Base-by-base conservation (phyloP, 2,329 filamentous ascomycete species). In the Ceratocystis eucalypticola region DNA sequence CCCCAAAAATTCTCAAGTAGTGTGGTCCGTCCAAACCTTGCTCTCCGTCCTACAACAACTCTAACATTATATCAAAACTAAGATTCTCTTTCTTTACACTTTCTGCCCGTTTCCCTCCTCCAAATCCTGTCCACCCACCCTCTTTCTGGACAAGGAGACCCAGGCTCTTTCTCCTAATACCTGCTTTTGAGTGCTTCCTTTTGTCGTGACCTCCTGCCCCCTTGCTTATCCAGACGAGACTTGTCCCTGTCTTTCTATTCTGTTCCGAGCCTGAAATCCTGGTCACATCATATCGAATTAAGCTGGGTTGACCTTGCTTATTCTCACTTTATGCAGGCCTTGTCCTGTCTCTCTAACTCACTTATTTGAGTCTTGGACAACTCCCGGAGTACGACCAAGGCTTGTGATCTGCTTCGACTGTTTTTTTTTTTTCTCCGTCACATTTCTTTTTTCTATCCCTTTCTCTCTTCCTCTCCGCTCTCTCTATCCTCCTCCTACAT, bases 321-420 rank as follows among this genome's bases (percentile, higher is more conserved):
- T 63, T 17, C 61, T 50, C 61, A 63, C 61, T 48, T 63, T 63
- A 37, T 59, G 50, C 64, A 30, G 20, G 20, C 53, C 41, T 65
- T 50, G 28, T 55, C 46, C 46, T 55, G 45, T 61, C 28, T 46
- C 30, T 65, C 30, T 64, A 44, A 57, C 62, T 64, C 37, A 45
- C 57, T 55, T 67, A 28, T 44, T 61, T 65, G 46, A 57, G 62
- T 59, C 53, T 64, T 50, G 53, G 28, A 68, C 50, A 55, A 67
- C 66, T 67, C 62, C 66, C 64, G 66, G 64, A 62, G 66, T 67
- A 57, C 62, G 20, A 62, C 50, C 55, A 59, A 67, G 64, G 62
- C 53, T 61, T 65, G 53, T 44, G 66, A 67, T 65, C 62, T 45
- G 46, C 33, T 41, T 41, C 46, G 53, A 28, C 48, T 66, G 15